Conservation (phyloP, 2,329 filamentous ascomycete genomes). For the Colletotrichum cuscutae region DNA sequence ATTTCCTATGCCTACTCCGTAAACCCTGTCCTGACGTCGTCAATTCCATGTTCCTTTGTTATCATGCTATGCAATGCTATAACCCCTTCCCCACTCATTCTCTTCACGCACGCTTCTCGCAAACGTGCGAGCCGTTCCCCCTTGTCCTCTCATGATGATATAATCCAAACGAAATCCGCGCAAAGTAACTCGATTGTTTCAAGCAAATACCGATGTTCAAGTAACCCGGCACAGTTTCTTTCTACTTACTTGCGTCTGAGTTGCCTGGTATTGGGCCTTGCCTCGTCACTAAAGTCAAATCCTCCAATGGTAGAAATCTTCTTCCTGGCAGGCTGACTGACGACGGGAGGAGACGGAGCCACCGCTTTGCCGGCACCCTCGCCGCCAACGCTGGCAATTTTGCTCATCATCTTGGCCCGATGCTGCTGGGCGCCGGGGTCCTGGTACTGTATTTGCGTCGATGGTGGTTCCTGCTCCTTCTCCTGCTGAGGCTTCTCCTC, state of each 20-base stretch:
- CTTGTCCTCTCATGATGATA: neutral
- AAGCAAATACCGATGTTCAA: neutral
- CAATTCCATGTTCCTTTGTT: conserved; percentile 3
- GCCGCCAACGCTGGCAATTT: conserved; percentile 45
- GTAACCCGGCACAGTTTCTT: neutral
- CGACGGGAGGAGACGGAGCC: neutral
- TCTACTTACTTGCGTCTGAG: conserved; percentile 22
- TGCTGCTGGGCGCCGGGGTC: conserved; percentile 59
- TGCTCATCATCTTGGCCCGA: conserved; percentile 56
- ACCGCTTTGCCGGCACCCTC: neutral
- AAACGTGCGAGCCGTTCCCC: neutral
- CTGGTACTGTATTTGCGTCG: conserved; percentile 65
- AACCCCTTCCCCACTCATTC: neutral
- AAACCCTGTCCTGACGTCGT: conserved; percentile 12
- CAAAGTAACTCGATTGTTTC: neutral
- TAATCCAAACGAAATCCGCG: neutral
- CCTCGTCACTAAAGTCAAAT: conserved; percentile 23
- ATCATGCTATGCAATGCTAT: conserved; percentile 23
- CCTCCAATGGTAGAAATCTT: conserved; percentile 16
- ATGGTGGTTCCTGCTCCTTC: conserved; percentile 45
- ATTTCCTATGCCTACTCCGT: neutral
- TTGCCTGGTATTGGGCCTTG: conserved; percentile 8
- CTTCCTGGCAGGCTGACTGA: conserved; percentile 4
- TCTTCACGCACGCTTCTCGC: too few species aligned
- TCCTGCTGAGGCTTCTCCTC: conserved; percentile 18